Percentiles rank a stretch among this genome's conserved stretches.
phyloP scores from a whole-genome alignment of 2,329 filamentous ascomycete genomes.

The Pleomassaria siparia region DNA sequence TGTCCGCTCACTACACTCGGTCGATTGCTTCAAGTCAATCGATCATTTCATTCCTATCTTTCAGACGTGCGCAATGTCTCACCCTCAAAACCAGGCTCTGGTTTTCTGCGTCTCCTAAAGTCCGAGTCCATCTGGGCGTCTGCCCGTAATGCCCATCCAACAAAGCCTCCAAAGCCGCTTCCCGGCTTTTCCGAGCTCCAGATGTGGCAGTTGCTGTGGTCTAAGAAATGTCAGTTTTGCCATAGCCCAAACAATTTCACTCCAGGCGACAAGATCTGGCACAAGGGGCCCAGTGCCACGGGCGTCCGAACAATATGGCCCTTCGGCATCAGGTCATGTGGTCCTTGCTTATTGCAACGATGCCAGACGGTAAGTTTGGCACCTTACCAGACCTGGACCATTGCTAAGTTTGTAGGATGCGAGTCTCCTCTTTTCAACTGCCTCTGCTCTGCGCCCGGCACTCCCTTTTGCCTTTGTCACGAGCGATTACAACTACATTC shows the following conservation, averaged over 20 bases:
- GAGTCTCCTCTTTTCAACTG: constrained; percentile 65
- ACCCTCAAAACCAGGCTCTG: constrained; percentile 30
- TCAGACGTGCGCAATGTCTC: constrained; percentile 39
- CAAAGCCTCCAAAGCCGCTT: constrained; percentile 69
- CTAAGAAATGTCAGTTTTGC: constrained; percentile 69
- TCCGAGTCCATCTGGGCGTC: constrained; percentile 71
- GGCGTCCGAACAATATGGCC: constrained; percentile 69
- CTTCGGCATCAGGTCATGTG: constrained; percentile 69
- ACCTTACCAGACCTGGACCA: background rate
- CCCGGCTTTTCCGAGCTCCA: constrained; percentile 66
- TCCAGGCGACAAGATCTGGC: constrained; percentile 50
- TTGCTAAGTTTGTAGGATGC: constrained; percentile 62
- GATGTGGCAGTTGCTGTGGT: constrained; percentile 73
- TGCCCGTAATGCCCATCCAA: constrained; percentile 66
- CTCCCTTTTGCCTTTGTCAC: constrained; percentile 70
- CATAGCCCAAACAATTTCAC: constrained; percentile 42
- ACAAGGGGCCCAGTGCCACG: constrained; percentile 62
- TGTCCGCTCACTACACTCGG: constrained; percentile 65
- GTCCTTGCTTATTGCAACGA: constrained; percentile 61
- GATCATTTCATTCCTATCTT: constrained; percentile 59
- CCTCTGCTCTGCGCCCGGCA: constrained; percentile 65
- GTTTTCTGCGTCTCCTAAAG: constrained; percentile 47
- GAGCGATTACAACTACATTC: constrained; percentile 61
- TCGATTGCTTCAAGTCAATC: constrained; percentile 67
- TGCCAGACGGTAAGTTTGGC: constrained; percentile 66